These are phyloP conservation scores for Penicillium janthinellum DNA, from an alignment of 2,329 filamentous ascomycete genomes.

Conservation along the genomic window DNA sequence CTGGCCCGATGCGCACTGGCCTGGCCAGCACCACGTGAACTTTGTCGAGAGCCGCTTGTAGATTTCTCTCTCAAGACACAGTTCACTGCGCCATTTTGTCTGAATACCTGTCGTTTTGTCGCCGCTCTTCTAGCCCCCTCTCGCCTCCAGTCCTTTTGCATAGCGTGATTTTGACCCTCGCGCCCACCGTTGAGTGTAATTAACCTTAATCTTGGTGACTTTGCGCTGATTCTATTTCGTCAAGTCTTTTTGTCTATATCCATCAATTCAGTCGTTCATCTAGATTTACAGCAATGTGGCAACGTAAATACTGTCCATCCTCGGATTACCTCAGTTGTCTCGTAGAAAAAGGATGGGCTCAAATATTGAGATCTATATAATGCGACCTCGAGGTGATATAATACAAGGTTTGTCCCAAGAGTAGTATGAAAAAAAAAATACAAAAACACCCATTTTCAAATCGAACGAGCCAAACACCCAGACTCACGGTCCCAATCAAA, in stretches of 20 bases:
- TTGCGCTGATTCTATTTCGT: conserved; percentile 9
- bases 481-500: background rate
- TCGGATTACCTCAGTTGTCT: background rate
- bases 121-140: conserved; percentile 7
- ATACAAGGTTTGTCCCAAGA: conserved; percentile 15
- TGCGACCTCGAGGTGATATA: conserved; percentile 8
- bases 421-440: conserved; percentile 13
- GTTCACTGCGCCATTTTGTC: background rate
- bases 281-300: background rate
- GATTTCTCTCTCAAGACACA: conserved; percentile 20
- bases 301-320: background rate
- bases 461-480: conserved; percentile 10
- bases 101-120: conserved; percentile 5
- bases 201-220: conserved; percentile 15
- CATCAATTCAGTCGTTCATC: conserved; percentile 5
- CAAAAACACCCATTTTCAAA: conserved; percentile 21
- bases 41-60: conserved; percentile 79
- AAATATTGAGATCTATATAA: conserved; percentile 7
- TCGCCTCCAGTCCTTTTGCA: conserved; percentile 17
- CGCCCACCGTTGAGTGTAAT: conserved; percentile 8
- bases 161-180: conserved; percentile 20
- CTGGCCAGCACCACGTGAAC: conserved; percentile 68
- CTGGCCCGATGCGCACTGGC: conserved; percentile 89
- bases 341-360: background rate
- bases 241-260: conserved; percentile 11